Base-by-base conservation (phyloP, 2,329 filamentous ascomycete genomes). In the Zymoseptoria brevis region DNA sequence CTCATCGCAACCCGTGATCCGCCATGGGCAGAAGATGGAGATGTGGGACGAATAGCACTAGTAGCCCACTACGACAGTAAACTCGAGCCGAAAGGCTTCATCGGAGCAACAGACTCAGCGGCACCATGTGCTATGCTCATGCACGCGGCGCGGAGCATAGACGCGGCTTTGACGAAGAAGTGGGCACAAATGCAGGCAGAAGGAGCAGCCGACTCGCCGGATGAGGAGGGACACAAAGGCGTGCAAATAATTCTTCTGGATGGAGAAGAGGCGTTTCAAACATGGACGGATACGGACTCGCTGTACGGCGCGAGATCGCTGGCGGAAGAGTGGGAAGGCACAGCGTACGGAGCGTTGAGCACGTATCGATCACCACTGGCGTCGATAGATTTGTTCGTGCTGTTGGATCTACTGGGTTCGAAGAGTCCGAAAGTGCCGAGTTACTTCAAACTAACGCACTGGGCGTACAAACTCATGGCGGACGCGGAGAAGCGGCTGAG, bases 11-110 rank as follows among this genome's bases (percentile, higher is more conserved):
- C 85, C 41, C 84, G 92, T 57, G 93, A 97, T 74, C 94, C 94
- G 55, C 94, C 94, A 1, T 94, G 90, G 84, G 79, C 86, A 0
- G 76, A 80, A 5, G 63, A 68, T 0, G 93, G 92, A 0, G 87
- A 96, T 66, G 86, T 94, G 2, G 86, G 87, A 50, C 80, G 91
- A 54, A 76, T 97, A 70, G 93, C 90, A 13, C 80, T 99, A 57
- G 94, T 93, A 6, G 94, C 94, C 49, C 94, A 99, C 72, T 97
- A 96, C 73, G 94, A 99, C 69, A 92, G 86, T 71, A 88, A 96
- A 75, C 81, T 88, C 59, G 79, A 79, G 24, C 93, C 92, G 0
- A 77, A 86, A 61, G 93, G 91, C 0, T 99, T 99, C 72, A 88
- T 99, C 60, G 94, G 94, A 0, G 94, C 93, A 0, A 95, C 85